phyloP scores from a whole-genome alignment of 495 filamentous ascomycete genomes.

The Tuber melanosporum region DNA sequence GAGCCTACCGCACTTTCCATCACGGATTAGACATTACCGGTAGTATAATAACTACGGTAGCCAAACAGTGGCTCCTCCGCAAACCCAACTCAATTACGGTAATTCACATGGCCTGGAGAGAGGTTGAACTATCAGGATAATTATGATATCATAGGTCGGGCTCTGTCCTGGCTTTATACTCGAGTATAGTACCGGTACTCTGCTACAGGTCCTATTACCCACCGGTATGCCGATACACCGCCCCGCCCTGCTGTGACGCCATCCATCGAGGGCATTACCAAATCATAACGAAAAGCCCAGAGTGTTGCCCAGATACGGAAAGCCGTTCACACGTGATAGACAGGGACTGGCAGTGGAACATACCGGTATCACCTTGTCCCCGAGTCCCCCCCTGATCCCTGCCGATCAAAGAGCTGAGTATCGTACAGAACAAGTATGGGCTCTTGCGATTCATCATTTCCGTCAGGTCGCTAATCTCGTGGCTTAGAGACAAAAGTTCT shows the following conservation, averaged over 20 bases:
- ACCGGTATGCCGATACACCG: not conserved
- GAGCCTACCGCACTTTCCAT: not conserved
- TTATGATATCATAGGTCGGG: not conserved
- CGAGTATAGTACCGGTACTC: not conserved
- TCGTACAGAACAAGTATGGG: no score
- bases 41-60: not conserved
- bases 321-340: not conserved
- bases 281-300: not conserved
- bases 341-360: not conserved
- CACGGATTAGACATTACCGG: not conserved
- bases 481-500: no score
- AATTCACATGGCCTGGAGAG: not conserved
- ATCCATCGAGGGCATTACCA: not conserved
- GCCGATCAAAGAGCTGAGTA: not conserved
- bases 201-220: not conserved
- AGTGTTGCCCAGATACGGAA: not conserved
- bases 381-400: constrained; percentile 1
- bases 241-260: not conserved
- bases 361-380: not conserved
- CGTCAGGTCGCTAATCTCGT: no score
- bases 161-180: not conserved
- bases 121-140: not conserved
- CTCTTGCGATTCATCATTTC: no score
- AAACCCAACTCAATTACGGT: not conserved
- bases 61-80: not conserved